Evolutionary conservation across 140 eudicot genomes (phyloP).

Genomic region (Senecio squalidus): DNA sequence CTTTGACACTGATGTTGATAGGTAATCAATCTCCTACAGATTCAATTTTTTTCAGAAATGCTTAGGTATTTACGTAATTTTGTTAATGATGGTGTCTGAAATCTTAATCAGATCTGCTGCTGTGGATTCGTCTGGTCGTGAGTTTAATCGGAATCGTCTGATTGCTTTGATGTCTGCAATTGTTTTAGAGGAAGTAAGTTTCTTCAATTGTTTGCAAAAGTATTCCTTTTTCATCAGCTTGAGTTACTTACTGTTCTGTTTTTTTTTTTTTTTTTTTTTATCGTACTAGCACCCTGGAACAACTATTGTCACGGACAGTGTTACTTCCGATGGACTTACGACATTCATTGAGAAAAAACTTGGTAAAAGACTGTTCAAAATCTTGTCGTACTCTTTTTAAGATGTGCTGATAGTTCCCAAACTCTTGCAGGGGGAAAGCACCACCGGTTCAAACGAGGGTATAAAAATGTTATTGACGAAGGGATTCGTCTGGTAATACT

Average conservation of each 20-base stretch:
- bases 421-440: conserved; percentile 80
- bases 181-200: conserved; percentile 85
- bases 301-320: conserved; percentile 96
- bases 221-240: conserved; percentile 2
- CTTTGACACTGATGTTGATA: conserved; percentile 98
- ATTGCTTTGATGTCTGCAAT: conserved; percentile 97
- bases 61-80: conserved; percentile 4
- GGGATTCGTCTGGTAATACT: conserved; percentile 75
- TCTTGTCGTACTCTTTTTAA: too few relatives aligned
- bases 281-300: conserved; percentile 89
- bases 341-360: conserved; percentile 85
- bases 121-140: conserved; percentile 92
- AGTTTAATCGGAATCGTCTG: conserved; percentile 81
- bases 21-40: conserved; percentile 36
- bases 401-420: conserved; percentile 17
- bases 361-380: too few relatives aligned
- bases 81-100: conserved; percentile 20
- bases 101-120: conserved; percentile 97
- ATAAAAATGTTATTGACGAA: conserved; percentile 95
- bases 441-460: conserved; percentile 92
- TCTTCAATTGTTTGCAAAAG: not conserved
- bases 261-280: too few relatives aligned
- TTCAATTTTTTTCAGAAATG: not conserved
- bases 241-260: conserved; percentile 13
- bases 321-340: conserved; percentile 95